These are phyloP conservation scores for Rutstroemia sp. DNA, from an alignment of 2,329 filamentous ascomycete species.

Conservation along the genomic window DNA sequence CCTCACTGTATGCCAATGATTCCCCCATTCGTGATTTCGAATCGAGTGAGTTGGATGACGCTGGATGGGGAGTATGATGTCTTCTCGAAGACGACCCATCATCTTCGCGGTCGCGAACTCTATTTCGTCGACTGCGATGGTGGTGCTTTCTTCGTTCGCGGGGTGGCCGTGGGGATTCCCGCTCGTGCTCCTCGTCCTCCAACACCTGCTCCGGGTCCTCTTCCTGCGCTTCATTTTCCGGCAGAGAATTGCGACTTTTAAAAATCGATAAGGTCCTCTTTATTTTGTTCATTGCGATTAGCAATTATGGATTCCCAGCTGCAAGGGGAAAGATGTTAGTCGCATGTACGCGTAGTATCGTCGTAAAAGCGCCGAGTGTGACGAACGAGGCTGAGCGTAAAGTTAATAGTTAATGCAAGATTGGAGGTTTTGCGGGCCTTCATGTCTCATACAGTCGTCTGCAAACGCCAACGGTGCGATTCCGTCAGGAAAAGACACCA, in stretches of 20 bases:
- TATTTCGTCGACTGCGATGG: neutral
- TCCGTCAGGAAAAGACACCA: neutral
- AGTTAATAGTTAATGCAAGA: neutral
- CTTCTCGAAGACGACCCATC: conserved; percentile 1
- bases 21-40: conserved; percentile 1
- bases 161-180: neutral
- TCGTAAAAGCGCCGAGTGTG: neutral
- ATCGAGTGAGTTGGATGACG: neutral
- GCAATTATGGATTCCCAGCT: neutral
- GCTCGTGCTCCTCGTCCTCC: neutral
- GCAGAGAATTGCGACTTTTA: neutral
- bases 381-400: neutral
- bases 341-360: neutral
- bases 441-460: neutral
- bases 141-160: neutral
- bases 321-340: neutral
- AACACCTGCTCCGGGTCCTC: too few species aligned
- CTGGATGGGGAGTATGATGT: neutral
- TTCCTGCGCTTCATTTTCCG: too few species aligned
- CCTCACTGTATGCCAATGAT: conserved; percentile 6
- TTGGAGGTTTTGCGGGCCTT: neutral
- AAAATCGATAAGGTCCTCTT: neutral
- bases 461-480: neutral
- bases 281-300: neutral
- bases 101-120: neutral